Evolutionary conservation across 1,139 yeast genomes (phyloP), one percentile per base, ranked within the genome.

Genomic region (Pichia sp.): DNA sequence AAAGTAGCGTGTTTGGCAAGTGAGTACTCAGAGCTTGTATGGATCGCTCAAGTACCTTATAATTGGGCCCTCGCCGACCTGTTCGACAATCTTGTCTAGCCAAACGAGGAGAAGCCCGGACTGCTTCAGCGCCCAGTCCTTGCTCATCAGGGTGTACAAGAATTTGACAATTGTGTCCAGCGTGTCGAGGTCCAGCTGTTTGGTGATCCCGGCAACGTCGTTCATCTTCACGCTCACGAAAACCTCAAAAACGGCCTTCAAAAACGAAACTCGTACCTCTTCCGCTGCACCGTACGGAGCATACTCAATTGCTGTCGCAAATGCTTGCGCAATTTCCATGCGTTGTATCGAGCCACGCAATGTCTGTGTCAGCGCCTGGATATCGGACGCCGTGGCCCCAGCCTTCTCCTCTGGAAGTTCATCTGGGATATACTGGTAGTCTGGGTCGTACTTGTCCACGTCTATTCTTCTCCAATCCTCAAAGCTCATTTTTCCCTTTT

Each of bases 401-500:
- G 67, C 60, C 32, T 56, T 56, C 32, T 55, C 54, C 11, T 57
- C 50, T 19, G 62, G 64, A 7, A 59, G 38, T n/a, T 57, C 59
- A 49, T 67, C 70, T 10, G 60, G 56, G 8, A 56, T 62, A 48
- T 64, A 67, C 40, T 65, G 68, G 56, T 70, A 70, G 54, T 90
- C 97, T 6, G 95, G 87, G 66, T 92, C 97, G 64, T 84, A 83
- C 29, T 90, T 89, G 71, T 93, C 98, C 56, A 93, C 84, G 69
- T 93, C 97, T 64, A 92, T 88, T 78, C 92, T 83, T 79, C 99
- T 79, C 73, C 73, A 70, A 51, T 69, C 72, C 47, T 65, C 68
- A 59, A 64, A 61, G 34, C 56, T 51, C 59, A 56, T 57, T 23
- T 19, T 19, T 19, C 23, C 23, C 23, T 19, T 19, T 19, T 19